phyloP scores from a whole-genome alignment of 345 rosid species.

The Raphanus raphanistrum region DNA sequence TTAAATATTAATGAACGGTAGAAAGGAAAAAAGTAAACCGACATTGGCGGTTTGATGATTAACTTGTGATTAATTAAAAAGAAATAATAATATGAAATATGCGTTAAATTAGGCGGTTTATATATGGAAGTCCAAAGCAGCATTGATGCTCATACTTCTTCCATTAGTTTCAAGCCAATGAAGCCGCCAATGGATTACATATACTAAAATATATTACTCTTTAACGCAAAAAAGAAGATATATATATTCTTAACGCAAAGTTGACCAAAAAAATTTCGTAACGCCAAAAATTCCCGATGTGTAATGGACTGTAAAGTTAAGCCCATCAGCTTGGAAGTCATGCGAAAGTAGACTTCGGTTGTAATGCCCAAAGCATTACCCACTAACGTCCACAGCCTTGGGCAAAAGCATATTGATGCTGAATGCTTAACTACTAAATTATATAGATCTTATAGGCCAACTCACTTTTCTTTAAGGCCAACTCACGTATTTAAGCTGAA shows the following conservation, averaged over 20 bases:
- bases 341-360: not conserved
- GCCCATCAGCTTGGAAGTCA: not conserved
- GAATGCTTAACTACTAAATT: not conserved
- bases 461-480: not conserved
- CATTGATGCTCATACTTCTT: not conserved
- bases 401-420: not conserved
- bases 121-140: not conserved
- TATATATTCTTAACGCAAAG: too few relatives aligned
- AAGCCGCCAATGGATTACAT: not conserved
- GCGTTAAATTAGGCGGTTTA: not conserved
- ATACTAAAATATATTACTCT: too few relatives aligned
- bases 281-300: not conserved
- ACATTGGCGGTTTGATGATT: not conserved
- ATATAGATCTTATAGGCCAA: not conserved
- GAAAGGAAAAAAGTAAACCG: not conserved
- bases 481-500: not conserved
- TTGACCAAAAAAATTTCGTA: not conserved
- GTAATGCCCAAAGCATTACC: not conserved
- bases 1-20: not conserved
- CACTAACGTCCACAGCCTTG: not conserved
- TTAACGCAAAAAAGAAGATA: too few relatives aligned
- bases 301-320: not conserved
- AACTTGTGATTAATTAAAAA: not conserved
- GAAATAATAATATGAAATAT: not conserved
- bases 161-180: not conserved